Conservation (phyloP, 2,329 filamentous ascomycete species). For the Tolypocladium nubicola region DNA sequence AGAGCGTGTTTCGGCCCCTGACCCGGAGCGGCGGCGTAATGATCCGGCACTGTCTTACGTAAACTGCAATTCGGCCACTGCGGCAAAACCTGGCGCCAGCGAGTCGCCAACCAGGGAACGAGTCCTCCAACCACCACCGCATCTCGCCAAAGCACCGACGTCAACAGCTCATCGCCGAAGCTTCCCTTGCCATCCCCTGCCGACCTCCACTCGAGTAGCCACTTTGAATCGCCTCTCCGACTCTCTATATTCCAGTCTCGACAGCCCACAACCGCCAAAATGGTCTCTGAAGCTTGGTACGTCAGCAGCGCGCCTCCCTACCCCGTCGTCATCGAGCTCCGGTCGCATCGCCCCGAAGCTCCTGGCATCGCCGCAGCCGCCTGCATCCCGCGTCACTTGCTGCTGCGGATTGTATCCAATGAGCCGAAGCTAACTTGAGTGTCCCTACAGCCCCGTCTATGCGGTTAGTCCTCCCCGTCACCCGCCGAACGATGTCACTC, state of each 20-base stretch:
- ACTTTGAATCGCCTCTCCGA: constrained; percentile 4
- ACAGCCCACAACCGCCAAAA: constrained; percentile 37
- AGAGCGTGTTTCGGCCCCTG: not conserved
- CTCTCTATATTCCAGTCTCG: constrained; percentile 7
- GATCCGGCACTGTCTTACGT: not conserved
- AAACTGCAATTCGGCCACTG: constrained; percentile 4
- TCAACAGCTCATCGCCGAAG: constrained; percentile 14
- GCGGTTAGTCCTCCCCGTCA: constrained; percentile 64
- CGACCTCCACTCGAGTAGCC: constrained; percentile 1
- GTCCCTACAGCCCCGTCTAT: constrained; percentile 73
- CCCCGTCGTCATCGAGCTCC: constrained; percentile 18
- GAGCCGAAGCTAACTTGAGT: constrained; percentile 30
- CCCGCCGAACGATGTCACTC: constrained; percentile 19
- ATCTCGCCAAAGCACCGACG: constrained; percentile 11
- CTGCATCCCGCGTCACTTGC: not conserved
- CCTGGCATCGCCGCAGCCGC: constrained; percentile 11
- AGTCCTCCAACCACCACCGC: constrained; percentile 26
- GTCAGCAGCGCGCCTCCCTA: constrained; percentile 30
- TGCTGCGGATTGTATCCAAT: not conserved
- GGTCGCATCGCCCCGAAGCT: constrained; percentile 18
- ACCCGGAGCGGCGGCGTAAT: not conserved
- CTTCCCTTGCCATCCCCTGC: constrained; percentile 9
- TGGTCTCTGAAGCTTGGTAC: constrained; percentile 77
- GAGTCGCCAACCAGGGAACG: constrained; percentile 25
- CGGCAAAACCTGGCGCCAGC: constrained; percentile 30